Percentiles rank a stretch among this genome's conserved stretches.
Evolutionary conservation across 371 early-diverging fungal species (phyloP).

Genomic region (Zopfochytrium polystomum): DNA sequence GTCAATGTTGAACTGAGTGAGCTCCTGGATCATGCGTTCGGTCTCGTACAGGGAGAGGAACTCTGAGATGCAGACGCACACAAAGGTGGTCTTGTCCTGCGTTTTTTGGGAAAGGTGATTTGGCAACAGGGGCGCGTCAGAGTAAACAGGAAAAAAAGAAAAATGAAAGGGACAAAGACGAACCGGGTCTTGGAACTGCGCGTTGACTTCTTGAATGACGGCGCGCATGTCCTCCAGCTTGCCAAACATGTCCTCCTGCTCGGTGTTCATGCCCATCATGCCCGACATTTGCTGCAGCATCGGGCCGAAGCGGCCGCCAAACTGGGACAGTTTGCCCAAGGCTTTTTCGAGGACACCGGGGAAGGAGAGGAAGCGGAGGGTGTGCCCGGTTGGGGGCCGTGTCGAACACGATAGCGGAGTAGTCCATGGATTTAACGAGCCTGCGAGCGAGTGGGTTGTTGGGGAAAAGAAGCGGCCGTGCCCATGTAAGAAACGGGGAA

Average conservation of each 20-base stretch:
- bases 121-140: not conserved
- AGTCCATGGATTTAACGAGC: slow-evolving; percentile 98
- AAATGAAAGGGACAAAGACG: slow-evolving; percentile 21
- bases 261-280: slow-evolving; percentile 87
- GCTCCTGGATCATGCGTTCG: slow-evolving; percentile 98
- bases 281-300: slow-evolving; percentile 92
- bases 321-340: slow-evolving; percentile 85
- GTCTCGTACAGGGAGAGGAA: slow-evolving; percentile 98
- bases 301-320: slow-evolving; percentile 90
- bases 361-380: slow-evolving; percentile 96
- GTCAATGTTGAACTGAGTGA: slow-evolving; percentile 93
- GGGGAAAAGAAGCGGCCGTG: no score
- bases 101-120: not conserved
- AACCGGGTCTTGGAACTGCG: slow-evolving; percentile 94
- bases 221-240: slow-evolving; percentile 92
- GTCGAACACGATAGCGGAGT: slow-evolving; percentile 96
- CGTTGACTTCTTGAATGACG: slow-evolving; percentile 93
- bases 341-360: slow-evolving; percentile 95
- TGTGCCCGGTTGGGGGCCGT: slow-evolving; percentile 99
- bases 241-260: slow-evolving; percentile 91
- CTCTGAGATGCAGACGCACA: slow-evolving; percentile 98
- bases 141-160: slow-evolving; percentile 3
- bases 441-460: no score
- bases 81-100: slow-evolving; percentile 92
- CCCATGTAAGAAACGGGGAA: no score